These are phyloP conservation scores for Calocybe gangraenosa DNA, from an alignment of 768 basidiomycete genomes.

Conservation along the genomic window DNA sequence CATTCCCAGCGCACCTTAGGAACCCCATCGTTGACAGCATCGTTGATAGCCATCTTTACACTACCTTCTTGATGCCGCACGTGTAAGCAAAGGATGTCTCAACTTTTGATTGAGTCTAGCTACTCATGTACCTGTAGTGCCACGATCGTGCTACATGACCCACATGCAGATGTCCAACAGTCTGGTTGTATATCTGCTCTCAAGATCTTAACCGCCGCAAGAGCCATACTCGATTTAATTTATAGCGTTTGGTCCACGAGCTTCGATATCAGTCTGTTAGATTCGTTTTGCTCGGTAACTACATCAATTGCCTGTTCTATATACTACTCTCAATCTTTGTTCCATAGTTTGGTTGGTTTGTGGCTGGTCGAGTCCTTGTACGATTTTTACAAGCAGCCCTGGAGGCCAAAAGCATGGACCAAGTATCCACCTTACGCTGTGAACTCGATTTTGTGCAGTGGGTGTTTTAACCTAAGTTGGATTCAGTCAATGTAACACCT, in stretches of 20 bases:
- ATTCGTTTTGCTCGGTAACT: conserved; percentile 62
- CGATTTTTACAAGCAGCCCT: conserved; percentile 64
- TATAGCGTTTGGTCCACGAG: conserved; percentile 67
- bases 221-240: conserved; percentile 62
- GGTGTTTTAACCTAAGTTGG: too few species aligned
- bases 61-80: conserved; percentile 38
- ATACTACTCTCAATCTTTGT: background rate
- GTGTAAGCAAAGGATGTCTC: conserved; percentile 32
- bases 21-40: conserved; percentile 53
- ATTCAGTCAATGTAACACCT: too few species aligned
- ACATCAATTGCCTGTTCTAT: conserved; percentile 15
- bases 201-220: conserved; percentile 63
- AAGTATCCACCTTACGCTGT: conserved; percentile 51
- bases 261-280: conserved; percentile 65
- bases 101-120: background rate
- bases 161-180: conserved; percentile 58
- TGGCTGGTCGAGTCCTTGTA: conserved; percentile 60
- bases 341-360: conserved; percentile 63
- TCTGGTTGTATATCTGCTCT: conserved; percentile 65
- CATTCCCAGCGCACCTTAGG: conserved; percentile 52
- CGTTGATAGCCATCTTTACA: conserved; percentile 58
- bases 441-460: conserved; percentile 72
- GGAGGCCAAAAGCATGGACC: conserved; percentile 51
- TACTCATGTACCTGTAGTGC: conserved; percentile 37
- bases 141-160: conserved; percentile 70